Base-by-base conservation (phyloP, 345 rosid genomes). In the Eucalyptus tenuipes region DNA sequence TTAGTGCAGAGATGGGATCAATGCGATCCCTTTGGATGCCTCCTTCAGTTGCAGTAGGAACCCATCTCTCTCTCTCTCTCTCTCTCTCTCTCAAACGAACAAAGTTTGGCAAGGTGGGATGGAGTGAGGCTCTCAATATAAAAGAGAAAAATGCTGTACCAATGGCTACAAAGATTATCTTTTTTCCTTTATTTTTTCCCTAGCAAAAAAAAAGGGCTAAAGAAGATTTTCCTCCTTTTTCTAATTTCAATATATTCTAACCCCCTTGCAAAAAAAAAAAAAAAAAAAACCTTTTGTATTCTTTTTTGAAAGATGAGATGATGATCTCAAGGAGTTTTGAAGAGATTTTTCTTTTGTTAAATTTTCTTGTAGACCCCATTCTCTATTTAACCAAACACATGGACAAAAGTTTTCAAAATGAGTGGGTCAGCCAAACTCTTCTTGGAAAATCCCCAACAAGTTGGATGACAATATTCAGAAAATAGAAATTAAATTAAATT, bases 1-100 rank as follows among this genome's bases (percentile, higher is more conserved):
- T 64, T 11, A 48, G 42, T 22, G 47, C 20, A 42, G 64, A 79
- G 47, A 53, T 24, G 75, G 98, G 99, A 97, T 97, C 99, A 97
- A 97, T 97, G 99, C 99, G 98, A 97, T 97, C 99, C 99, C 98
- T 97, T 97, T 97, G 99, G 99, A 97, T 96, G 92, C 95, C 91
- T 96, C 93, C 98, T 97, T 90, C 90, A 93, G 95, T 95, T 93
- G 96, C 97, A 93, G 94, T 87, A 81, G 89, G 86, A 88, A 88
- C 86, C 86, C 61, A 64, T 64, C 64, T 75, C 86, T 85, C 85
- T 71, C 68, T 86, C 47, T 86, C 42, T 79, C 59, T 66, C 42
- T 48, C 45, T 85, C 87, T 45, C 80, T 66, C 40, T 66, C 81
- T 33, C 81, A 18, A 31, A 31, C 13, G 47, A 75, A 6, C 31